These are phyloP conservation scores for Quaeritorhiza haematococci DNA, from an alignment of 371 early-diverging fungal genomes.

Conservation along the genomic window DNA sequence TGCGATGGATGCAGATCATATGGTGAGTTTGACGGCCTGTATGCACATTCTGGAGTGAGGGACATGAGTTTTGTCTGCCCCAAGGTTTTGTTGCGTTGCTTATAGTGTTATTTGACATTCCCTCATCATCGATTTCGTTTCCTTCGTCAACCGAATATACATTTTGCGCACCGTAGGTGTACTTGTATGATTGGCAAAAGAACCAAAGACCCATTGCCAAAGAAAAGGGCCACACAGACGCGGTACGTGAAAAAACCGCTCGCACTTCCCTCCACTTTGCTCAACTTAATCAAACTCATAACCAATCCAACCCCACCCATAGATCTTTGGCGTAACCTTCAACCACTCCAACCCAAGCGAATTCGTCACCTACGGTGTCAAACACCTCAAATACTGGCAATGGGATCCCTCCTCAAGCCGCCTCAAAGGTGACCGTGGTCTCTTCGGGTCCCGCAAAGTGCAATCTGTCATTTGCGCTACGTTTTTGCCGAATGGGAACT, in stretches of 20 bases:
- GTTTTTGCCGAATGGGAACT: slow-evolving; percentile 14
- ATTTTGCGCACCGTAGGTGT: background rate
- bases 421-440: slow-evolving; percentile 9
- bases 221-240: slow-evolving; percentile 16
- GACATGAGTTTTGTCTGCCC: no score
- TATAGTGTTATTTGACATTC: background rate
- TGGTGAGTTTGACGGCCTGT: no score
- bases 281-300: no score
- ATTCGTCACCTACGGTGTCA: slow-evolving; percentile 25
- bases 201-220: slow-evolving; percentile 14
- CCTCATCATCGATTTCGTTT: background rate
- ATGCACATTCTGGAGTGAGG: no score
- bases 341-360: slow-evolving; percentile 12
- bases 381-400: slow-evolving; percentile 19
- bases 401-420: slow-evolving; percentile 5
- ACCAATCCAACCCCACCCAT: no score
- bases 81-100: background rate
- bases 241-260: no score
- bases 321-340: slow-evolving; percentile 24
- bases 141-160: background rate
- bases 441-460: slow-evolving; percentile 14
- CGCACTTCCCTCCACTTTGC: no score
- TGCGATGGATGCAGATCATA: slow-evolving; percentile 21
- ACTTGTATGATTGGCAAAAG: slow-evolving; percentile 26
- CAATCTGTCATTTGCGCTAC: slow-evolving; percentile 16